Evolutionary conservation across 805 yeast genomes (phyloP).

Genomic region (Vanderwaltozyma tropicalis): DNA sequence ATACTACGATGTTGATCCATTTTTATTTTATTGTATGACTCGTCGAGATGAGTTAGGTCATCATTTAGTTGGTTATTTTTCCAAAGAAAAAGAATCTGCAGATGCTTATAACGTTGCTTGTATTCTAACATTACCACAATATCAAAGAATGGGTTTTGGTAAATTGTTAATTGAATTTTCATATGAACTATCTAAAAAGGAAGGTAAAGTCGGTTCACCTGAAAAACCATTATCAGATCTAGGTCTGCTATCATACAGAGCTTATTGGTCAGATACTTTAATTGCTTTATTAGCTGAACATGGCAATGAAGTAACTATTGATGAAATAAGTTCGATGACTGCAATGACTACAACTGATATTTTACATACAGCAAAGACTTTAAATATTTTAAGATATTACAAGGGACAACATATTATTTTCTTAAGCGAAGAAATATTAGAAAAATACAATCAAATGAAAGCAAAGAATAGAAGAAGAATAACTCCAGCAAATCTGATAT

Average conservation of each 20-base stretch:
- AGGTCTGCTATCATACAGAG: conserved; percentile 87
- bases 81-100: conserved; percentile 93
- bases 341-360: conserved; percentile 96
- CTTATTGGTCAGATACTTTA: conserved; percentile 90
- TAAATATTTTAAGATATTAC: conserved; percentile 81
- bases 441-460: conserved; percentile 59
- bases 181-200: conserved; percentile 79
- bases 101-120: conserved; percentile 96
- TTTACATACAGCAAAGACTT: conserved; percentile 82
- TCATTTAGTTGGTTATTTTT: conserved; percentile 91
- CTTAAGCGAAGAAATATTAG: conserved; percentile 71
- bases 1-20: conserved; percentile 97
- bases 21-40: conserved; percentile 92
- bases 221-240: conserved; percentile 94
- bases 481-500: conserved; percentile 58
- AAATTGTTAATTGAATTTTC: conserved; percentile 86
- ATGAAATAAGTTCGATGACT: conserved; percentile 75
- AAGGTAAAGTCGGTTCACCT: conserved; percentile 88
- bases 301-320: conserved; percentile 64
- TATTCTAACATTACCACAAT: conserved; percentile 90
- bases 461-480: conserved; percentile 67
- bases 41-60: conserved; percentile 82
- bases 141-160: conserved; percentile 93
- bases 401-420: conserved; percentile 91
- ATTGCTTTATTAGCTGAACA: conserved; percentile 62